Evolutionary conservation across 495 filamentous ascomycete genomes (phyloP), one percentile per base, ranked within the genome.

Genomic region (Talaromyces liani): DNA sequence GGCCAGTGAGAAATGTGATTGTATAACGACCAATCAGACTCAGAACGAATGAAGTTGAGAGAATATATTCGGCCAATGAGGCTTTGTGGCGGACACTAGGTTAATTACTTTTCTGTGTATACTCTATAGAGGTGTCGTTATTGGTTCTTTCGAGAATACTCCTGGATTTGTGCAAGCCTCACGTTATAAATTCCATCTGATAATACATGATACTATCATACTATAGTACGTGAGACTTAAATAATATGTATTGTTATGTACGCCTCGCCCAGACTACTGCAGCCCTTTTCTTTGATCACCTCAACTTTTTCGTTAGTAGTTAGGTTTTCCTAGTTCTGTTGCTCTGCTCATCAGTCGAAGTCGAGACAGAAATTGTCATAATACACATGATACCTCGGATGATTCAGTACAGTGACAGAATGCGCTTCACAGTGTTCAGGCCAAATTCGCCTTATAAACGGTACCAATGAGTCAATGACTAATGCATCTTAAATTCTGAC

Each of bases 211-310:
- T 36, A n/a, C n/a, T n/a, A n/a, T n/a, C n/a, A n/a, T n/a, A n/a
- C n/a, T n/a, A n/a, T n/a, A n/a, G n/a, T n/a, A 12, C 10, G 10
- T 1, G 8, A 36, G 33, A 12, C 33, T 36, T 36, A 2, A 12
- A 36, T 36, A 36, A 6, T 24, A 24, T 24, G 33, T 12, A 36
- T 12, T 36, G 33, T 36, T 18, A 45, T 45, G 41, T 45, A 45
- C 41, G 49, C 16, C 45, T 18, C 8, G 45, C n/a, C n/a, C 45
- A 20, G 49, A 14, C 51, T 55, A 55, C 51, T 55, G 51, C 51
- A 55, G 51, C 51, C 51, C 51, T 49, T 54, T 55, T 55, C 51
- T 55, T 55, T 29, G 51, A 55, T 55, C 51, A 55, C 51, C 49
- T 18, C 14, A n/a, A 9, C 16, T 29, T 55, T 24, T 24, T 6